Conservation (phyloP, 179 eudicot genomes). For the Actinidia arguta region DNA sequence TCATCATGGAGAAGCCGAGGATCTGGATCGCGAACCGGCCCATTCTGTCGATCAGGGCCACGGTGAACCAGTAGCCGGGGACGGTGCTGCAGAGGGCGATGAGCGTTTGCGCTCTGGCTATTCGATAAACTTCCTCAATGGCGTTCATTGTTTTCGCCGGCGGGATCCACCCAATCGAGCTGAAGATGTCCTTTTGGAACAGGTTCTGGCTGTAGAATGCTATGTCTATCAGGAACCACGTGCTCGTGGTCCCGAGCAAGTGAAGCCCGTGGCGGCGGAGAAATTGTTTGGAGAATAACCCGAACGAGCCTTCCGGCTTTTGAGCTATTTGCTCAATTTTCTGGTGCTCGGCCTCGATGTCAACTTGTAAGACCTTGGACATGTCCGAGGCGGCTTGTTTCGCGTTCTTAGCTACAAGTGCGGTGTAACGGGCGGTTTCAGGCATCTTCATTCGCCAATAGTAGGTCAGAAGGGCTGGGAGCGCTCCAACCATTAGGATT, state of each 20-base stretch:
- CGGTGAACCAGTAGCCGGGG: slow-evolving; percentile 80
- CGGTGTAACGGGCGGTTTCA: slow-evolving; percentile 71
- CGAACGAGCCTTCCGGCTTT: slow-evolving; percentile 26
- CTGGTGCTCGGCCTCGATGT: slow-evolving; percentile 42
- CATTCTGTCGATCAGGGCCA: slow-evolving; percentile 50
- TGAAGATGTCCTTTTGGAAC: slow-evolving; percentile 66
- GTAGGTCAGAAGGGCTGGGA: slow-evolving; percentile 57
- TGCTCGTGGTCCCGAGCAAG: slow-evolving; percentile 55
- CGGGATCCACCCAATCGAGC: slow-evolving; percentile 64
- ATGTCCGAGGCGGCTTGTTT: slow-evolving; percentile 58
- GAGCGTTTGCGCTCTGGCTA: slow-evolving; percentile 57
- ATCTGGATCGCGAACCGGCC: slow-evolving; percentile 59
- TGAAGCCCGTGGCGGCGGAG: slow-evolving; percentile 55
- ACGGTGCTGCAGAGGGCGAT: slow-evolving; percentile 67
- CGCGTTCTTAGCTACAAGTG: slow-evolving; percentile 56
- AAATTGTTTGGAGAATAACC: slow-evolving; percentile 52
- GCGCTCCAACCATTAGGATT: slow-evolving; percentile 57
- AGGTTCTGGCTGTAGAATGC: slow-evolving; percentile 46
- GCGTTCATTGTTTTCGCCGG: slow-evolving; percentile 56
- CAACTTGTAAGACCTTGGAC: slow-evolving; percentile 54
- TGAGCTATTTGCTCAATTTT: slow-evolving; percentile 27
- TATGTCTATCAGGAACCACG: slow-evolving; percentile 71
- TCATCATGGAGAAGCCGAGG: slow-evolving; percentile 63
- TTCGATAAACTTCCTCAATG: slow-evolving; percentile 47
- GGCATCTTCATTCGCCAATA: slow-evolving; percentile 76